phyloP scores from a whole-genome alignment of 139 green algal species.

The Spirogloea muscicola region DNA sequence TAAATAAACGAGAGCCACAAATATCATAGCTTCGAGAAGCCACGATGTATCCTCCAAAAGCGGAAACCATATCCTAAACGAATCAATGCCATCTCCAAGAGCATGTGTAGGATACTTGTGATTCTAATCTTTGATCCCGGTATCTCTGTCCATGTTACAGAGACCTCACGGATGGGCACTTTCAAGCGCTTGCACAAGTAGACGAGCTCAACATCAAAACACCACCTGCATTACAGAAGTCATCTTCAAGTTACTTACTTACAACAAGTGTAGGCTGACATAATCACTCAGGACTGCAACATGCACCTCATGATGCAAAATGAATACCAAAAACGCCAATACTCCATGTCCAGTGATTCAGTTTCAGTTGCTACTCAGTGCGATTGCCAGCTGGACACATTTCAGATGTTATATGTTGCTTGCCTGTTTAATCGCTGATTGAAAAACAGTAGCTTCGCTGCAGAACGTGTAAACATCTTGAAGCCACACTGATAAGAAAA shows the following conservation, averaged over 20 bases:
- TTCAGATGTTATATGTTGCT: too few species aligned
- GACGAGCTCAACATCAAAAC: constrained; percentile 96
- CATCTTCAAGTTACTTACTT: too few species aligned
- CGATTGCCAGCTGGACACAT: too few species aligned
- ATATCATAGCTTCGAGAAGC: background rate
- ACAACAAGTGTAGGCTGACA: too few species aligned
- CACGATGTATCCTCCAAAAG: constrained; percentile 25
- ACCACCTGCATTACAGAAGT: constrained; percentile 93
- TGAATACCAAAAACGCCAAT: too few species aligned
- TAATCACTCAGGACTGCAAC: too few species aligned
- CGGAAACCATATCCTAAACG: constrained; percentile 47
- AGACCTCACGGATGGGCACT: constrained; percentile 64
- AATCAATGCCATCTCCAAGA: constrained; percentile 72
- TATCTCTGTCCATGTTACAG: constrained; percentile 91
- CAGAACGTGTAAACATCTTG: constrained; percentile 87
- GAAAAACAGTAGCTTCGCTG: constrained; percentile 69
- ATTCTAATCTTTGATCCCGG: constrained; percentile 88
- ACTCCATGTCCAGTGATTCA: too few species aligned
- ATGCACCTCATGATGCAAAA: too few species aligned
- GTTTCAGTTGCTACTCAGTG: too few species aligned
- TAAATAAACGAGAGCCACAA: too few species aligned
- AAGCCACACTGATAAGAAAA: constrained; percentile 52
- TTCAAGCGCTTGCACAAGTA: constrained; percentile 70
- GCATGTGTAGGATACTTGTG: constrained; percentile 87
- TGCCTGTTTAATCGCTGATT: constrained; percentile 77